phyloP scores from a whole-genome alignment of 2,329 filamentous ascomycete species.

The Blastomyces percursus region DNA sequence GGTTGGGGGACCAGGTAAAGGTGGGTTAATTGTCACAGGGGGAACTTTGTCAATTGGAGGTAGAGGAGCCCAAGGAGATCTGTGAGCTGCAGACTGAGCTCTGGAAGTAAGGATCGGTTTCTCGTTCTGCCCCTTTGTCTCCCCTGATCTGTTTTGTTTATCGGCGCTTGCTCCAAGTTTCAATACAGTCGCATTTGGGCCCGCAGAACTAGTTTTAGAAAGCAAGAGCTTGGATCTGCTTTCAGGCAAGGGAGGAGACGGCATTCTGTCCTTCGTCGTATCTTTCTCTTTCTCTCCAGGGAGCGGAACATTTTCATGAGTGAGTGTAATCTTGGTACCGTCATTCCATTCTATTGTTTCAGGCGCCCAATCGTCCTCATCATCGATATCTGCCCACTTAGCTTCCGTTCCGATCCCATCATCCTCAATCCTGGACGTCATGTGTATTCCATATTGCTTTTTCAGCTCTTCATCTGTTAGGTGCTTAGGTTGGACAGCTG shows the following conservation, averaged over 20 bases:
- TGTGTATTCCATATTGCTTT: slow-evolving; percentile 57
- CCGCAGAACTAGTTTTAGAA: slow-evolving; percentile 34
- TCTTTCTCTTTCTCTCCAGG: slow-evolving; percentile 16
- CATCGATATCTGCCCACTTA: slow-evolving; percentile 60
- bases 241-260: slow-evolving; percentile 14
- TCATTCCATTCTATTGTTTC: slow-evolving; percentile 60
- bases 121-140: slow-evolving; percentile 41
- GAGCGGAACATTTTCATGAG: slow-evolving; percentile 29
- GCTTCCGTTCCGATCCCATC: slow-evolving; percentile 52
- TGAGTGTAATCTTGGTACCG: slow-evolving; percentile 53
- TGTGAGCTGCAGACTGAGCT: slow-evolving; percentile 51
- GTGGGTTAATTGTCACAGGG: slow-evolving; percentile 52
- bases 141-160: slow-evolving; percentile 35
- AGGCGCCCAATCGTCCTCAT: slow-evolving; percentile 58
- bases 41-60: slow-evolving; percentile 76
- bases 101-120: slow-evolving; percentile 41
- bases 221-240: slow-evolving; percentile 18
- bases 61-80: slow-evolving; percentile 83
- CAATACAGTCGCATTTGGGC: slow-evolving; percentile 41
- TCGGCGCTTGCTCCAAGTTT: slow-evolving; percentile 38
- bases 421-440: slow-evolving; percentile 53
- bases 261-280: slow-evolving; percentile 18
- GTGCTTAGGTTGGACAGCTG: slow-evolving; percentile 48
- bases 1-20: slow-evolving; percentile 32
- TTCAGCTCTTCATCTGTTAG: slow-evolving; percentile 59